Percentiles rank a stretch among this genome's conserved stretches.
phyloP scores from a whole-genome alignment of 1,284 basidiomycete species.

The Pterulicium gracile region DNA sequence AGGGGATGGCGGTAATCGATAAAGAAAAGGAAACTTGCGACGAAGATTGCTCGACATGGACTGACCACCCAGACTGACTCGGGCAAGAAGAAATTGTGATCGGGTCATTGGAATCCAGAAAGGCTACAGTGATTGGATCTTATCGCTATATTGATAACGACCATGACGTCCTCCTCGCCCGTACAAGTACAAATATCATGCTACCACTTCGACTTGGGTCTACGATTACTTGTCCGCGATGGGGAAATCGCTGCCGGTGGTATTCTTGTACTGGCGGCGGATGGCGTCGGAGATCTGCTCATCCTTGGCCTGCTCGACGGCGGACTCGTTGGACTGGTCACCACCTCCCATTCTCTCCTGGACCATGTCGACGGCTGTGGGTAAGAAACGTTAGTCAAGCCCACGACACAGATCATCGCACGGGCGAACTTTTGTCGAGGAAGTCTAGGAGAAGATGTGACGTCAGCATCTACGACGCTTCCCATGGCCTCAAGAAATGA shows the following conservation, averaged over 20 bases:
- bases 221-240: slow-evolving; percentile 16
- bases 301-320: slow-evolving; percentile 23
- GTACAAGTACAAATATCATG: slow-evolving; percentile 4
- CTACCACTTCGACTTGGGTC: background rate
- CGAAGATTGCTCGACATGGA: too few species aligned
- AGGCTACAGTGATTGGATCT: too few species aligned
- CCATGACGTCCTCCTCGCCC: too few species aligned
- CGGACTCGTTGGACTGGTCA: slow-evolving; percentile 22
- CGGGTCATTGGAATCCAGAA: too few species aligned
- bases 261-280: slow-evolving; percentile 16
- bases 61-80: too few species aligned
- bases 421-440: background rate
- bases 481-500: too few species aligned
- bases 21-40: too few species aligned
- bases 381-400: background rate
- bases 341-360: slow-evolving; percentile 19
- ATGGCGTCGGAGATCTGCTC: slow-evolving; percentile 24
- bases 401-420: background rate
- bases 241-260: slow-evolving; percentile 20
- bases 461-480: background rate
- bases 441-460: background rate
- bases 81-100: too few species aligned
- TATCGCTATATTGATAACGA: too few species aligned
- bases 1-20: too few species aligned
- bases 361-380: slow-evolving; percentile 17